Conservation (phyloP, 2,329 filamentous ascomycete genomes). For the Leptographium lundbergii region DNA sequence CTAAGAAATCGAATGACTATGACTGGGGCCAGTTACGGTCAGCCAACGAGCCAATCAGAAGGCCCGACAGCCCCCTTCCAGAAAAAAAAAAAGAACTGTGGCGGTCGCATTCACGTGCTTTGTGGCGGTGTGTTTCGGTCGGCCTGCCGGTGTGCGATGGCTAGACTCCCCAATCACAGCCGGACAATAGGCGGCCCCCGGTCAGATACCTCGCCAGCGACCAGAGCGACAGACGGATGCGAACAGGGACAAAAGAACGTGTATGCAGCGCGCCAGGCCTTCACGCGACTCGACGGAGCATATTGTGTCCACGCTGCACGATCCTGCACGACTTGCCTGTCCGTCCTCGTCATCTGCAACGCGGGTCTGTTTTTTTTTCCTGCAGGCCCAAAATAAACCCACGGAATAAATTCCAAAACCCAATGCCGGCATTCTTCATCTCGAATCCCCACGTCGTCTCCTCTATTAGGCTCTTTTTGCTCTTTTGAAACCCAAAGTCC, state of each 20-base stretch:
- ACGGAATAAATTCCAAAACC: no score
- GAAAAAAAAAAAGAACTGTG: background rate
- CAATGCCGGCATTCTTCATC: no score
- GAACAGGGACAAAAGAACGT: no score
- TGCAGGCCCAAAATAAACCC: no score
- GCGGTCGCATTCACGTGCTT: background rate
- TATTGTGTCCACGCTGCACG: background rate
- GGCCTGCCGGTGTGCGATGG: background rate
- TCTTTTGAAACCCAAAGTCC: background rate
- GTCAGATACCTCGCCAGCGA: no score
- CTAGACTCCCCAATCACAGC: background rate
- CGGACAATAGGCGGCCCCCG: background rate
- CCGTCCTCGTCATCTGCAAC: background rate
- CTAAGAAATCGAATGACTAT: background rate
- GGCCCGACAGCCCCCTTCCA: background rate
- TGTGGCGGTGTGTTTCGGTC: background rate
- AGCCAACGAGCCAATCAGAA: background rate
- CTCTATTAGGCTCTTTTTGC: no score
- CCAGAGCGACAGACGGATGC: no score
- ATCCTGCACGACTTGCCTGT: background rate
- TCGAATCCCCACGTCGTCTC: no score
- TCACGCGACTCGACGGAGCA: background rate
- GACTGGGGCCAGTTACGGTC: background rate
- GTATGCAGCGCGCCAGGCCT: background rate
- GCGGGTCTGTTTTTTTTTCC: background rate